phyloP scores from a whole-genome alignment of 805 yeast species.

The Candida maesae region DNA sequence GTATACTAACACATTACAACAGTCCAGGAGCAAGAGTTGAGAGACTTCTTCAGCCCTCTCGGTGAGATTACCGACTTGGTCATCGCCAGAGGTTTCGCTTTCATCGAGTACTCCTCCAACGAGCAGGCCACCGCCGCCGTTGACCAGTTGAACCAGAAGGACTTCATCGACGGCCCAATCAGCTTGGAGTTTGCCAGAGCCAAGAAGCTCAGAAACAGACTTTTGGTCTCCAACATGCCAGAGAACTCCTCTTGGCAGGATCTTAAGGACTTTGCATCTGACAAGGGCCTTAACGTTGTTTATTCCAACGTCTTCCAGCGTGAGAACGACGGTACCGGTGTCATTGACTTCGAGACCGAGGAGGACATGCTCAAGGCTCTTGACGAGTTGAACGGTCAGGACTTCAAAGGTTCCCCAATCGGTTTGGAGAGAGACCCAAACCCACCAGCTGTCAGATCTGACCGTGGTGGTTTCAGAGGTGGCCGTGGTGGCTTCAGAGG shows the following conservation, averaged over 20 bases:
- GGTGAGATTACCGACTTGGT: slow-evolving; percentile 69
- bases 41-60: slow-evolving; percentile 60
- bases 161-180: slow-evolving; percentile 51
- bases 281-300: slow-evolving; percentile 62
- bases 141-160: slow-evolving; percentile 67
- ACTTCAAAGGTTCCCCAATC: slow-evolving; percentile 65
- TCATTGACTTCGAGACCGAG: slow-evolving; percentile 48
- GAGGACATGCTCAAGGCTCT: slow-evolving; percentile 77
- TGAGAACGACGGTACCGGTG: slow-evolving; percentile 45
- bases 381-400: slow-evolving; percentile 64
- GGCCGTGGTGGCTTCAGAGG: slow-evolving; percentile 42
- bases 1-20: slow-evolving; percentile 14
- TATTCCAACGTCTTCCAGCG: slow-evolving; percentile 46
- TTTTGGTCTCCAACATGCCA: slow-evolving; percentile 65
- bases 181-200: slow-evolving; percentile 40
- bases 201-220: slow-evolving; percentile 66
- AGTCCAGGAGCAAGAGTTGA: slow-evolving; percentile 53
- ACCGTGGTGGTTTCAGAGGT: slow-evolving; percentile 40
- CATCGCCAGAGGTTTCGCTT: slow-evolving; percentile 80
- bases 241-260: slow-evolving; percentile 84
- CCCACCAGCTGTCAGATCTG: slow-evolving; percentile 47
- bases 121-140: slow-evolving; percentile 75
- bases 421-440: slow-evolving; percentile 73
- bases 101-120: slow-evolving; percentile 75
- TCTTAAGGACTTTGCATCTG: slow-evolving; percentile 84